These are phyloP conservation scores for Vinca minor DNA, from an alignment of 257 asterid genomes.

Conservation along the genomic window DNA sequence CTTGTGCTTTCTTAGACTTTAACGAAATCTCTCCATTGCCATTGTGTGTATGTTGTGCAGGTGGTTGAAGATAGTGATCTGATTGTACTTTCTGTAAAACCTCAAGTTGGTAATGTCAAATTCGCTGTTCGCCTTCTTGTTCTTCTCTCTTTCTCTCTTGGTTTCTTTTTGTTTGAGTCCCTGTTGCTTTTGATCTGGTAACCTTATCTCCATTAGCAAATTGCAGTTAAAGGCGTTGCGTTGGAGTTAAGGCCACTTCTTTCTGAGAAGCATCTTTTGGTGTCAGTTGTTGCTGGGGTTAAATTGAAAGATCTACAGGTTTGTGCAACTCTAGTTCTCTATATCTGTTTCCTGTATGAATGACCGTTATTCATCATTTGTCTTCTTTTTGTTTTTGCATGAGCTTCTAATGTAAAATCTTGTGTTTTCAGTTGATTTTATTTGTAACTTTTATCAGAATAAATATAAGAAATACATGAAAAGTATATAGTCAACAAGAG, in stretches of 20 bases:
- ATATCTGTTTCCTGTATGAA: slow-evolving; percentile 1
- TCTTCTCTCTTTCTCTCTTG: neutral
- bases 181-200: neutral
- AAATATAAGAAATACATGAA: too few species aligned
- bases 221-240: slow-evolving; percentile 63
- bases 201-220: slow-evolving; percentile 2
- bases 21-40: slow-evolving; percentile 10
- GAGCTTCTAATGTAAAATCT: neutral
- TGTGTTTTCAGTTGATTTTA: neutral
- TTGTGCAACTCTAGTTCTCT: slow-evolving; percentile 15
- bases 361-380: neutral
- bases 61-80: slow-evolving; percentile 85
- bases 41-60: slow-evolving; percentile 29
- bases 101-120: slow-evolving; percentile 66
- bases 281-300: slow-evolving; percentile 91
- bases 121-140: neutral
- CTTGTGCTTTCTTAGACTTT: slow-evolving; percentile 1
- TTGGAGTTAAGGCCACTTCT: slow-evolving; percentile 54
- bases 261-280: slow-evolving; percentile 71
- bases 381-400: neutral
- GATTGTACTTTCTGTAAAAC: slow-evolving; percentile 78
- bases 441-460: too few species aligned
- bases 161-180: neutral
- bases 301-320: slow-evolving; percentile 89
- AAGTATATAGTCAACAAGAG: too few species aligned